Evolutionary conservation across 345 rosid genomes (phyloP), one percentile per base, ranked within the genome.

Genomic region (Gossypium stocksii): DNA sequence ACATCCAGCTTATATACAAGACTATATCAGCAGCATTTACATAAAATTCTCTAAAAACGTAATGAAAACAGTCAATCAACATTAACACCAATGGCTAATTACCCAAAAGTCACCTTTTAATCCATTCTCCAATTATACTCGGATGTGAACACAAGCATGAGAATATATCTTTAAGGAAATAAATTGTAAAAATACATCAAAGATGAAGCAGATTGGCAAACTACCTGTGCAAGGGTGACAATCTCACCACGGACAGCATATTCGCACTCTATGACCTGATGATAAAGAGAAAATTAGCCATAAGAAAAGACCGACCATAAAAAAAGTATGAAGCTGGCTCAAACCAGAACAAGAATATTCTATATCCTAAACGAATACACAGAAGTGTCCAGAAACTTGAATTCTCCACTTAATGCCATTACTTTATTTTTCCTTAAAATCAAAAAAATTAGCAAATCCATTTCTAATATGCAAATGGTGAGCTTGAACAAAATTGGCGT

Each of bases 161-260:
- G 67, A 46, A 73, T 45, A n/a, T 22, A 5, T 13, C 34, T 41
- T 48, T 48, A 3, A 3, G 23, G 13, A 29, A 8, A 38, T 17
- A 48, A 43, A 53, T 11, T 29, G 19, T 34, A 63, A n/a, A 43
- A 51, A 6, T 38, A 38, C 19, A 20, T 48, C 17, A 15, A 9
- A 49, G 17, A 59, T 58, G 38, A 74, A 9, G 4, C n/a, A 53
- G 73, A 70, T 34, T 29, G 71, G 10, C 61, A 52, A 22, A 48
- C 77, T 81, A 94, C 98, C 96, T 90, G 94, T 43, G 99, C 99
- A 78, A 95, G 79, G 84, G 80, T 80, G 82, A 93, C 98, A 80
- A 95, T 88, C 81, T 95, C 99, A 38, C 99, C 98, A 58, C 99
- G 98, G 63, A 95, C 99, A 80, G 98, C 98, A 85, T 95, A 95